Evolutionary conservation across 371 early-diverging fungal genomes (phyloP).

Genomic region (Blyttiomyces sp.): DNA sequence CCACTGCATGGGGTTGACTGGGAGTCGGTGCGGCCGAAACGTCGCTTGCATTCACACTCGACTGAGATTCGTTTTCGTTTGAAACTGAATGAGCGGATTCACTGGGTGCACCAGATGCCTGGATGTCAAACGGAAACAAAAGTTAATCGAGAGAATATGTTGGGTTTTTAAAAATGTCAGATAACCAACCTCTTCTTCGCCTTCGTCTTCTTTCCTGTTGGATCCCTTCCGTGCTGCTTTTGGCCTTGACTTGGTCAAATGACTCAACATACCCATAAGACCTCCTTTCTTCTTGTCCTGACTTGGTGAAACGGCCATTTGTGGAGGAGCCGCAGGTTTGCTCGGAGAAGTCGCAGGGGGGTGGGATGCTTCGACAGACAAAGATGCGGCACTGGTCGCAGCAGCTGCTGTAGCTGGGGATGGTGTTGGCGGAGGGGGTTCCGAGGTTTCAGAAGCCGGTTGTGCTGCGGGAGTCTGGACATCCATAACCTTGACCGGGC

Average conservation of each 20-base stretch:
- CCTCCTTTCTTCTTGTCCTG: constrained; percentile 30
- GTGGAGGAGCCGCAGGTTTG: not conserved
- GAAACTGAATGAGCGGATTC: too few species aligned
- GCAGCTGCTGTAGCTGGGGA: constrained; percentile 1
- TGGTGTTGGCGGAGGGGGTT: not conserved
- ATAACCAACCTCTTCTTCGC: not conserved
- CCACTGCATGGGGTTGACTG: not conserved
- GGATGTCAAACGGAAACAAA: not conserved
- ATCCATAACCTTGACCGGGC: not conserved
- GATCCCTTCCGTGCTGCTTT: constrained; percentile 25
- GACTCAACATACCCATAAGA: constrained; percentile 37
- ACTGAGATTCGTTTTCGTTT: too few species aligned
- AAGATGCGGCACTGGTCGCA: not conserved
- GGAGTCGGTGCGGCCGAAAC: not conserved
- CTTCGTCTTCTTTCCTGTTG: constrained; percentile 5
- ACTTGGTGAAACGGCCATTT: not conserved
- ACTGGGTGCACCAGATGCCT: not conserved
- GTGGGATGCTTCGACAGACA: not conserved
- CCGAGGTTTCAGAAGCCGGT: not conserved
- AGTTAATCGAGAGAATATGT: not conserved
- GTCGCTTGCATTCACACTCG: too few species aligned
- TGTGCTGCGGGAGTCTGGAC: not conserved
- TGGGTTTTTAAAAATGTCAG: not conserved
- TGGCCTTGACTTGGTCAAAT: constrained; percentile 39
- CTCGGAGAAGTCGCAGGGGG: not conserved